These are phyloP conservation scores for Neopestalotiopsis sp. DNA, from an alignment of 2,329 filamentous ascomycete species.

Conservation along the genomic window DNA sequence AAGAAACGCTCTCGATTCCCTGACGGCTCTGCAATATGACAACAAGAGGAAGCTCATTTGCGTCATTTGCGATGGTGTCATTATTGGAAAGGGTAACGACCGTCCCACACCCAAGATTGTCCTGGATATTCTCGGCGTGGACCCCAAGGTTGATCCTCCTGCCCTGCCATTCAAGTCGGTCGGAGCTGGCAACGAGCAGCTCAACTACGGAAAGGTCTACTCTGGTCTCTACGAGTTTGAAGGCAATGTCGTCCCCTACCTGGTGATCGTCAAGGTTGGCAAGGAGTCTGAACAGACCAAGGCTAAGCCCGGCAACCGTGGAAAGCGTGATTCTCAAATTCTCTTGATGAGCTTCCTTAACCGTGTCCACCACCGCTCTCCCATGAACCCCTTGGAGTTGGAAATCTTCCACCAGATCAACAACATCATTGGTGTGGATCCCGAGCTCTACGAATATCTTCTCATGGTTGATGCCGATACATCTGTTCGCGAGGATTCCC, in stretches of 20 bases:
- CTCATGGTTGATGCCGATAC: slow-evolving; percentile 99
- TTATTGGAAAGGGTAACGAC: slow-evolving; percentile 95
- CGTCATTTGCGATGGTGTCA: slow-evolving; percentile 96
- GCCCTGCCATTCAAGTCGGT: slow-evolving; percentile 94
- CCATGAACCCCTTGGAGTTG: slow-evolving; percentile 94
- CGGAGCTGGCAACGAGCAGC: slow-evolving; percentile 84
- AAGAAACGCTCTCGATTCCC: slow-evolving; percentile 88
- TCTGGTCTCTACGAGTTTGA: slow-evolving; percentile 97
- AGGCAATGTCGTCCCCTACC: slow-evolving; percentile 94
- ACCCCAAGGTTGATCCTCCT: slow-evolving; percentile 94
- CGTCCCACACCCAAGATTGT: slow-evolving; percentile 97
- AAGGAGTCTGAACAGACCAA: slow-evolving; percentile 94
- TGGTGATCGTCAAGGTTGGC: slow-evolving; percentile 95
- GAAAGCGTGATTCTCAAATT: slow-evolving; percentile 98
- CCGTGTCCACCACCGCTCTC: slow-evolving; percentile 89
- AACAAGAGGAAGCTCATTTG: slow-evolving; percentile 98
- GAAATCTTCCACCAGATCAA: slow-evolving; percentile 99
- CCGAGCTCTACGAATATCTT: slow-evolving; percentile 95
- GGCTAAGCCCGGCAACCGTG: slow-evolving; percentile 94
- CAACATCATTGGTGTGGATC: slow-evolving; percentile 98
- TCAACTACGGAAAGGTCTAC: slow-evolving; percentile 99
- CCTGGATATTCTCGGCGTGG: slow-evolving; percentile 93
- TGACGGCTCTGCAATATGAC: slow-evolving; percentile 94
- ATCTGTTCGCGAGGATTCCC: slow-evolving; percentile 86
- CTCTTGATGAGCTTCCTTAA: slow-evolving; percentile 97